Evolutionary conservation across 371 early-diverging fungal genomes (phyloP), one percentile per base, ranked within the genome.

Genomic region (Saksenaea vasiformis): DNA sequence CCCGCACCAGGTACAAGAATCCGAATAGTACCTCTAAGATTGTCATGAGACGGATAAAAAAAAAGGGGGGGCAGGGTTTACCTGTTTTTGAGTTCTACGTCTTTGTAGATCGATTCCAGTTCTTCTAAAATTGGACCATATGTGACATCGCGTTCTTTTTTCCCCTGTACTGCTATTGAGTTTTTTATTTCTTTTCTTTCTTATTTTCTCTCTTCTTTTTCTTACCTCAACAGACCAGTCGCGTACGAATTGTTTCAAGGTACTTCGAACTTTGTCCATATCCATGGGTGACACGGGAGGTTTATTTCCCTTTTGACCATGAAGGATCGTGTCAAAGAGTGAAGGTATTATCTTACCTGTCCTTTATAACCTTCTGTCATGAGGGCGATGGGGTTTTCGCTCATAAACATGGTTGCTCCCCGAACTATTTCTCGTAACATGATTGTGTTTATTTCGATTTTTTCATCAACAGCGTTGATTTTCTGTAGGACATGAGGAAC

Each of bases 1-100:
- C 97, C 96, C 54, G 96, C 93, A 15, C 95, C 95, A 17, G 95
- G 95, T 11, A 94, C 93, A 14, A 95, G 80, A 1, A 94, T 89
- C 56, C 81, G 75, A 24, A 91, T 67, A 0, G 70, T 47, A 0
- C 86, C 87, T 65, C 90, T 87, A 41, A n/a, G 57, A 36, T 31
- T 24, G 28, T 26, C n/a, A 38, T 27, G 19, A 57, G 17, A 19
- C 8, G 15, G 61, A n/a, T 43, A 56, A 44, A 24, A 51, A 47
- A 53, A 24, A 15, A 47, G 7, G n/a, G 13, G 43, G 44, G 73
- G 22, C 43, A 64, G 31, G 7, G 13, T 35, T 58, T 73, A 84
- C 71, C 85, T 82, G 24, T 85, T 58, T 43, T 80, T 78, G 7
- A 67, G 51, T 8, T 83, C 64, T 13, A 84, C 59, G 22, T 73